phyloP scores from a whole-genome alignment of 495 filamentous ascomycete genomes.

The Penicillium egyptiacum region DNA sequence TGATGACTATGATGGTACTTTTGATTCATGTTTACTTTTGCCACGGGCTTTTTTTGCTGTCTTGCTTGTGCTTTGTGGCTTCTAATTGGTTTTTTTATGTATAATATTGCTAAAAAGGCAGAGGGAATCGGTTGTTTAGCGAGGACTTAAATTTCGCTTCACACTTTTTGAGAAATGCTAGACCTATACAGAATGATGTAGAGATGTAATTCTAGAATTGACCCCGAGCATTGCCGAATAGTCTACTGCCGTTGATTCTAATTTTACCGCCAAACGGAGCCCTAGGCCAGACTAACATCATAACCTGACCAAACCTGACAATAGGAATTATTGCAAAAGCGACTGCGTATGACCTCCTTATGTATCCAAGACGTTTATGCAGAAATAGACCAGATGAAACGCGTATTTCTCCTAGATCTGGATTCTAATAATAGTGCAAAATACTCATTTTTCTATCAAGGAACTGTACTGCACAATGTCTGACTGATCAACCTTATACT shows the following conservation, averaged over 20 bases:
- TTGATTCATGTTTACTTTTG: background rate
- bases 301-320: background rate
- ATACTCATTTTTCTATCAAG: too few relatives aligned
- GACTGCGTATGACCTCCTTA: background rate
- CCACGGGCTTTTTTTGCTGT: background rate
- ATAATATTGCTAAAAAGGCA: conserved; percentile 2
- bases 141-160: background rate
- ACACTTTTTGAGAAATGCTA: background rate
- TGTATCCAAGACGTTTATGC: background rate
- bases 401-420: background rate
- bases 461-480: too few relatives aligned
- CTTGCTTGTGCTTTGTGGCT: background rate
- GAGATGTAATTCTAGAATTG: background rate
- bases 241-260: background rate
- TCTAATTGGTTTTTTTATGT: background rate
- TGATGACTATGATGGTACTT: background rate
- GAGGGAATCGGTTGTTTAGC: background rate
- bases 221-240: background rate
- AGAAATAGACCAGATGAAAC: background rate
- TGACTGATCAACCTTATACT: background rate
- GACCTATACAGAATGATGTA: background rate
- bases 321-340: background rate
- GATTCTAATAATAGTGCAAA: background rate
- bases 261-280: background rate
- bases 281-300: background rate